phyloP scores from a whole-genome alignment of 495 filamentous ascomycete genomes.

The Xylaria palmicola region DNA sequence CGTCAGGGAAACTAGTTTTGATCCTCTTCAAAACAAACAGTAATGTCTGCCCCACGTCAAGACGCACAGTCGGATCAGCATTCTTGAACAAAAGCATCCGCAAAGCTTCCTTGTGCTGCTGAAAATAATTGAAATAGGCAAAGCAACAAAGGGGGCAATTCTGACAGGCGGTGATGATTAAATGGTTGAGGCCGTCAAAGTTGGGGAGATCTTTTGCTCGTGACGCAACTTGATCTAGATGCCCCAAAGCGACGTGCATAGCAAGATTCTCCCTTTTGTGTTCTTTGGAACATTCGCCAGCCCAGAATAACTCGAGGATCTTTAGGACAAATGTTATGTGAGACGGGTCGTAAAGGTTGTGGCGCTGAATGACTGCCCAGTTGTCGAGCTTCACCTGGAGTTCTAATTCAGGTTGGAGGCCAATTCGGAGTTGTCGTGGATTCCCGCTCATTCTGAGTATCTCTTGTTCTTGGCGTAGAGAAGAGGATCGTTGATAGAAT shows the following conservation, averaged over 20 bases:
- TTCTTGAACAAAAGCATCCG: conserved; percentile 68
- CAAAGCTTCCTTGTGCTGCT: conserved; percentile 53
- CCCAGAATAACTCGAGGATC: conserved; percentile 51
- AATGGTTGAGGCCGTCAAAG: conserved; percentile 55
- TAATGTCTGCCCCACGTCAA: conserved; percentile 55
- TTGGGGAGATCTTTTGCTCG: conserved; percentile 68
- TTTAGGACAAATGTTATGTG: conserved; percentile 67
- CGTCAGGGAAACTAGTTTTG: conserved; percentile 39
- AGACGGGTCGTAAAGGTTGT: conserved; percentile 75
- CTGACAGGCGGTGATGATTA: conserved; percentile 54
- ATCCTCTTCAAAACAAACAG: conserved; percentile 53
- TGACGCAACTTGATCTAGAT: conserved; percentile 76
- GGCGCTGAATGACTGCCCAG: conserved; percentile 66
- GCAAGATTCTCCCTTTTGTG: conserved; percentile 59
- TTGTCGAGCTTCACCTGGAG: conserved; percentile 71
- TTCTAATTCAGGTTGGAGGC: conserved; percentile 55
- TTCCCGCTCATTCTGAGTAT: conserved; percentile 29
- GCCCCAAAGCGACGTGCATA: conserved; percentile 67
- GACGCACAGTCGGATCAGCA: conserved; percentile 59
- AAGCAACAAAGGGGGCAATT: conserved; percentile 56
- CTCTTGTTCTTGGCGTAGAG: conserved; percentile 52
- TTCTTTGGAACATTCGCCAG: conserved; percentile 44
- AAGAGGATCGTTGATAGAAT: conserved; percentile 85
- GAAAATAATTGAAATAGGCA: conserved; percentile 64
- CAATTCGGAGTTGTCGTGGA: conserved; percentile 53